Evolutionary conservation across 352 stramenopile genomes (phyloP).

Genomic region (Saprolegnia parasitica): DNA sequence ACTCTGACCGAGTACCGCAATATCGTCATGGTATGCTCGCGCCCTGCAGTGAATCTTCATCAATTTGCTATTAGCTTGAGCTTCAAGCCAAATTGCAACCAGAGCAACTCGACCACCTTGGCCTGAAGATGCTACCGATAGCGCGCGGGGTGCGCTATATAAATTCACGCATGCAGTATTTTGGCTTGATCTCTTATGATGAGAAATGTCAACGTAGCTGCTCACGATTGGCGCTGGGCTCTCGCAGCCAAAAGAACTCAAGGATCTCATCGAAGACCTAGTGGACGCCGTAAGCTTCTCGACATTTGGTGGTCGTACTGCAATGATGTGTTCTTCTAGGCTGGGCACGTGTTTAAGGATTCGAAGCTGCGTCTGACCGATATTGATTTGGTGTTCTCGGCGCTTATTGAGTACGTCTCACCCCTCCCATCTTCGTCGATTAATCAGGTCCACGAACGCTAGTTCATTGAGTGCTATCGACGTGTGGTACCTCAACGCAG

Average conservation of each 20-base stretch:
- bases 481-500: constrained; percentile 66
- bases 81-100: constrained; percentile 20
- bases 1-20: constrained; percentile 45
- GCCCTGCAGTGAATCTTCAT: neutral
- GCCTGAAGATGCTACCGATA: constrained; percentile 53
- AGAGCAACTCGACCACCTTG: constrained; percentile 27
- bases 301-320: neutral
- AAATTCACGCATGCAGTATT: neutral
- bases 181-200: neutral
- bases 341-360: constrained; percentile 57
- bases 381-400: constrained; percentile 54
- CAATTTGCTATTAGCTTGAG: constrained; percentile 2
- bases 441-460: neutral
- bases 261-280: constrained; percentile 62
- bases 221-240: constrained; percentile 67
- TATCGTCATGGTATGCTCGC: constrained; percentile 39
- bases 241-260: constrained; percentile 71
- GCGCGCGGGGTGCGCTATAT: constrained; percentile 42
- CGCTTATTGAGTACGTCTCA: constrained; percentile 51
- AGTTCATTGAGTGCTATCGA: constrained; percentile 54
- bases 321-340: neutral
- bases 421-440: neutral
- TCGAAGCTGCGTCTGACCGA: constrained; percentile 40
- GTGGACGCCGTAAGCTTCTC: constrained; percentile 39
- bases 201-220: constrained; percentile 39